Evolutionary conservation across 495 filamentous ascomycete genomes (phyloP).

Genomic region (Penicillium psychrofluorescens): DNA sequence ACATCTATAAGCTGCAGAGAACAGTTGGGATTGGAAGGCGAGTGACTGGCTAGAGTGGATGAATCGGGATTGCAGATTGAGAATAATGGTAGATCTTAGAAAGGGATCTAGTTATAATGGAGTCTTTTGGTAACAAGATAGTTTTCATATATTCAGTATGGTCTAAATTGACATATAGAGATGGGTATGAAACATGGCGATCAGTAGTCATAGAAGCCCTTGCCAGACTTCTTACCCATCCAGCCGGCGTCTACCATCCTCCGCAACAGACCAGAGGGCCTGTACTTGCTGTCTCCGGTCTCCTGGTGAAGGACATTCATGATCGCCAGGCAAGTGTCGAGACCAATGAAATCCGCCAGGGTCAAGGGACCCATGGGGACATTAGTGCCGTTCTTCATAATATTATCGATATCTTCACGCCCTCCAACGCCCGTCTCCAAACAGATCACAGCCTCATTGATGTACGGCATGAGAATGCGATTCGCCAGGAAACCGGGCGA

Average conservation of each 20-base stretch:
- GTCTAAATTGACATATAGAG: no score
- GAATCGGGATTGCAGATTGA: no score
- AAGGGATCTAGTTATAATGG: no score
- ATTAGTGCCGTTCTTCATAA: conserved; percentile 99
- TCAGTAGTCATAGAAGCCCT: conserved; percentile 89
- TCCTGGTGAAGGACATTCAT: conserved; percentile 93
- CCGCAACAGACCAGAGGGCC: conserved; percentile 73
- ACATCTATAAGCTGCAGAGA: neutral
- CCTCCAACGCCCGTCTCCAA: conserved; percentile 86
- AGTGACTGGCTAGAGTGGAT: no score
- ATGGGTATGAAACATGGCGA: neutral
- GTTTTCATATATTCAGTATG: neutral
- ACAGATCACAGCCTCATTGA: conserved; percentile 97
- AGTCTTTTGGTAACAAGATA: neutral
- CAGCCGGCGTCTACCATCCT: conserved; percentile 99
- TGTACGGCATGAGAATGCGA: conserved; percentile 96
- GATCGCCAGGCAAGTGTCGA: conserved; percentile 93
- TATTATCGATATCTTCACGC: conserved; percentile 86
- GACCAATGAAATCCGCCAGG: conserved; percentile 93
- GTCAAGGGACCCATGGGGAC: conserved; percentile 96
- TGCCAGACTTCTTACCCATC: conserved; percentile 95
- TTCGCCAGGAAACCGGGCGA: conserved; percentile 94
- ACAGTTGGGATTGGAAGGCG: neutral
- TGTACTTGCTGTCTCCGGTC: conserved; percentile 91
- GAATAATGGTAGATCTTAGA: no score